These are phyloP conservation scores for Cyclostephanos invisitatus DNA, from an alignment of 108 stramenopile genomes.

Conservation along the genomic window DNA sequence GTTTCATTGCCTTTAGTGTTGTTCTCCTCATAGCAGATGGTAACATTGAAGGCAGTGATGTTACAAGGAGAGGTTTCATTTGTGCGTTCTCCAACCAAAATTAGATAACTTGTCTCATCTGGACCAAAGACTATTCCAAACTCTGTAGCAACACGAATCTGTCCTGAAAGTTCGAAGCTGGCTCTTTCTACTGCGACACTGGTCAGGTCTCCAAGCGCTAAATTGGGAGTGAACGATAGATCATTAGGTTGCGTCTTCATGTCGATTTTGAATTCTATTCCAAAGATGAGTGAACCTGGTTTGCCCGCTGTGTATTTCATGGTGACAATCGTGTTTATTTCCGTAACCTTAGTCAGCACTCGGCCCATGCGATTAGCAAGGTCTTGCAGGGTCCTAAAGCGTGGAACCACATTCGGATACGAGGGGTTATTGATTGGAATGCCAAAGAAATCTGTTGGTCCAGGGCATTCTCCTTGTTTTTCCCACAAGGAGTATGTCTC, in stretches of 20 bases:
- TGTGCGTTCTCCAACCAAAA: not conserved
- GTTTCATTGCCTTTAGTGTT: constrained; percentile 10
- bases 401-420: constrained; percentile 15
- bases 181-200: constrained; percentile 25
- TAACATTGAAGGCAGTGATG: constrained; percentile 13
- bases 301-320: constrained; percentile 4
- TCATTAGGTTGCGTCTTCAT: constrained; percentile 5
- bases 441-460: constrained; percentile 10
- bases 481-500: not conserved
- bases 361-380: constrained; percentile 19
- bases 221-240: constrained; percentile 20
- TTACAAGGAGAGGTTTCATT: constrained; percentile 1
- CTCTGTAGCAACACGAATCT: constrained; percentile 2
- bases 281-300: constrained; percentile 21
- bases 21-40: not conserved
- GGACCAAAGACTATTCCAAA: constrained; percentile 29
- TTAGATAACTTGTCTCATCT: constrained; percentile 13
- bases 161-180: constrained; percentile 8
- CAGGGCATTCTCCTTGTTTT: not conserved
- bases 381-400: constrained; percentile 23
- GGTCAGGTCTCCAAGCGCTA: constrained; percentile 34
- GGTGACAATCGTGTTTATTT: constrained; percentile 11
- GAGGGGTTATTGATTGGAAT: constrained; percentile 23
- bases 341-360: constrained; percentile 14
- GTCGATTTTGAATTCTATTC: constrained; percentile 16